These are phyloP conservation scores for Monosporascus sp. DNA, from an alignment of 2,329 filamentous ascomycete species.

Conservation along the genomic window DNA sequence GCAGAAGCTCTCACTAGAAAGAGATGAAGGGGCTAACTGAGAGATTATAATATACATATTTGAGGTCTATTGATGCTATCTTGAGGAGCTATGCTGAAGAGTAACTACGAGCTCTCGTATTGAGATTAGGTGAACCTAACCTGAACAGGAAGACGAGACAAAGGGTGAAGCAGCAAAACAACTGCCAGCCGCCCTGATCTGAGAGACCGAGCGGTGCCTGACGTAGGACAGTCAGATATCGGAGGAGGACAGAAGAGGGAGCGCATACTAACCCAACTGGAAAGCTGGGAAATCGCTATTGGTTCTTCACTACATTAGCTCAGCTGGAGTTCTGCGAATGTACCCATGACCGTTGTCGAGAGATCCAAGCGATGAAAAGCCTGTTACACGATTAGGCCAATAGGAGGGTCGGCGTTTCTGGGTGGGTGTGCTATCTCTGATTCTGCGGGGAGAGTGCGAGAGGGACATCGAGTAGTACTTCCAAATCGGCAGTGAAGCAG, in stretches of 20 bases:
- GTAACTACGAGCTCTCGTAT: background rate
- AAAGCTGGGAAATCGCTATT: conserved; percentile 34
- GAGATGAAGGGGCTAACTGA: background rate
- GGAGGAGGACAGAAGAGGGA: conserved; percentile 25
- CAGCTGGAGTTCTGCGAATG: conserved; percentile 40
- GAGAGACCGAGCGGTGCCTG: conserved; percentile 8
- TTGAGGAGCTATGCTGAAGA: background rate
- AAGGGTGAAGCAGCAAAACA: conserved; percentile 5
- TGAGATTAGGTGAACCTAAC: background rate
- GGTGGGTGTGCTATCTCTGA: conserved; percentile 27
- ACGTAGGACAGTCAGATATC: conserved; percentile 23
- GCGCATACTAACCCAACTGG: conserved; percentile 37
- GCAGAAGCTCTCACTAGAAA: conserved; percentile 10
- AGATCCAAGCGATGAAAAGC: background rate
- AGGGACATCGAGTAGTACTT: conserved; percentile 23
- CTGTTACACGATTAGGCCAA: conserved; percentile 34
- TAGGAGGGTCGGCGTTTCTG: conserved; percentile 23
- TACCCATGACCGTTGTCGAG: conserved; percentile 48
- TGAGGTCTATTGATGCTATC: no score
- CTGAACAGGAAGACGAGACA: conserved; percentile 1
- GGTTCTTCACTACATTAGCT: conserved; percentile 40
- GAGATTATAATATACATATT: background rate
- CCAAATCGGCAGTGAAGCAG: conserved; percentile 28
- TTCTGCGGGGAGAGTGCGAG: conserved; percentile 25
- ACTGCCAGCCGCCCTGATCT: conserved; percentile 4